Base-by-base conservation (phyloP, 352 stramenopile species). In the Phytophthora brassicae region DNA sequence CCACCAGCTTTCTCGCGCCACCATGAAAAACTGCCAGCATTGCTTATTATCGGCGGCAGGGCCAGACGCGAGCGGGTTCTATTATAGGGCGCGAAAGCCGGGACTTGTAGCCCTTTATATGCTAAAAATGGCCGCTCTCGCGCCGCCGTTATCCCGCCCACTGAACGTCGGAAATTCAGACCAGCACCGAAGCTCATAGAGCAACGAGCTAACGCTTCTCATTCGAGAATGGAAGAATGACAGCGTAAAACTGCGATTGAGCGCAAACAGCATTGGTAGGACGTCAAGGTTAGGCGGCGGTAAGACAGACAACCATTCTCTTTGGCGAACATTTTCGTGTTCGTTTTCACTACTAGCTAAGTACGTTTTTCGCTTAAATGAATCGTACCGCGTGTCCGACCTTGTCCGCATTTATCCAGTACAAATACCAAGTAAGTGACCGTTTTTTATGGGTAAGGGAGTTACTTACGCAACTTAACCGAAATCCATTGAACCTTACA, bases 401-500 rank as follows among this genome's bases (percentile, higher is more conserved):
- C 31, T 56, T 56, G 44, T 44, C n/a, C n/a, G n/a, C n/a, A n/a
- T n/a, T n/a, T n/a, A n/a, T 17, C 14, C 17, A 51, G 26, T 73
- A 66, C 50, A 49, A 45, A 51, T 4, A 8, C 1, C 24, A 23
- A 46, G 53, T 53, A 1, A 23, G 6, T 4, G 20, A 13, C 17
- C 14, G 20, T 13, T 64, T 71, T 77, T 74, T 68, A 67, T 70
- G 68, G 68, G 64, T 72, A 53, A 72, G 47, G 43, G 49, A 9
- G 59, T 67, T 70, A 66, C 64, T 24, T 48, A 42, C 54, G 41
- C 13, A 50, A 74, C 66, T 71, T 75, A 48, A 16, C 0, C 54
- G n/a, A n/a, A 14, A 54, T 41, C 46, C 47, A 42, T 63, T 63
- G 47, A 64, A 67, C 46, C 61, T 65, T 20, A 52, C 28, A 48